Evolutionary conservation across 2,329 filamentous ascomycete species (phyloP).

Genomic region (Cladosporium cucumerinum): DNA sequence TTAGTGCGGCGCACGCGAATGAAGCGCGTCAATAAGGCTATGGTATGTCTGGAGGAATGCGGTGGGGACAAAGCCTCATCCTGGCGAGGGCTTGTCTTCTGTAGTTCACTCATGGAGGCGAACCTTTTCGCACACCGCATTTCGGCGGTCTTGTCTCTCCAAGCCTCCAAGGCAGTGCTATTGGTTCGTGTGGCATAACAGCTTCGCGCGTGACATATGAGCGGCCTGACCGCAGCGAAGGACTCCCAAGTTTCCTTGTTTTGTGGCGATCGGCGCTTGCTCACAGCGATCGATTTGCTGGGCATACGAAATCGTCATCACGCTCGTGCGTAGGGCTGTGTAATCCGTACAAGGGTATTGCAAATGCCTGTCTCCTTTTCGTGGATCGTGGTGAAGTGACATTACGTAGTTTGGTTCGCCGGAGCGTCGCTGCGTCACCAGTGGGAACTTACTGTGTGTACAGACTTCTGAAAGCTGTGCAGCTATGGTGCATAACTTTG

Average conservation of each 20-base stretch:
- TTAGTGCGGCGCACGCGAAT: background rate
- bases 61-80: background rate
- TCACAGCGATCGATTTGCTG: constrained; percentile 1
- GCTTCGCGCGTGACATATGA: background rate
- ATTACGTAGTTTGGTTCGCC: background rate
- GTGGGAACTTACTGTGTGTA: background rate
- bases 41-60: constrained; percentile 11
- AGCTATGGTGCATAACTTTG: background rate
- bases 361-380: background rate
- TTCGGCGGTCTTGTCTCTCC: background rate
- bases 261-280: constrained; percentile 2
- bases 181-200: background rate
- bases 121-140: background rate
- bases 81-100: background rate
- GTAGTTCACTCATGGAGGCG: background rate
- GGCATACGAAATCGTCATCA: background rate
- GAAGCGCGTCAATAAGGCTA: constrained; percentile 10
- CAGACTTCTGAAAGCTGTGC: background rate
- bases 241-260: background rate
- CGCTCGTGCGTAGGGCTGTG: constrained; percentile 2
- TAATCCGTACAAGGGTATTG: background rate
- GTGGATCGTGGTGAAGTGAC: background rate
- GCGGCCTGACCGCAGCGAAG: background rate
- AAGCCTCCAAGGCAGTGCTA: background rate
- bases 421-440: background rate